Base-by-base conservation (phyloP, 2,329 filamentous ascomycete genomes). In the Botrytis hyacinthi region DNA sequence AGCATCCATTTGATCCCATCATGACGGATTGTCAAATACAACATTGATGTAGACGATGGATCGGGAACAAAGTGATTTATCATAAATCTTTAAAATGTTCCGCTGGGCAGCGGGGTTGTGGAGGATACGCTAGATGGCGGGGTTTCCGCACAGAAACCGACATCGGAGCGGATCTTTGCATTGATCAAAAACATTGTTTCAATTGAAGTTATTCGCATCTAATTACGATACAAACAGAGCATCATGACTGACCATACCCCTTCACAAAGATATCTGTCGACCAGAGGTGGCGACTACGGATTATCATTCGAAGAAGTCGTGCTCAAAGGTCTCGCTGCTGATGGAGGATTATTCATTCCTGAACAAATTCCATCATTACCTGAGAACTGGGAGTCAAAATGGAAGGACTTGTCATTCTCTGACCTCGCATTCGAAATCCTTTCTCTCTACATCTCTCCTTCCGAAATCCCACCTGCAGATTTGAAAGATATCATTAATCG, bases 301-400 rank as follows among this genome's bases (percentile, higher is more conserved):
- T 87, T 97, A 78, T 95, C 93, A 70, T 97, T 98, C 82, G 95
- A 98, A 83, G 91, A 94, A 71, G 94, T 94, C 65, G 94, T 97
- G 59, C 87, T 97, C 77, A 97, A 97, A 83, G 94, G 94, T 62
- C 90, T 97, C 73, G 94, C 94, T 74, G 86, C 89, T 63, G 95
- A 98, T 80, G 93, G 94, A 74, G 95, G 95, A 71, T 90, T 97
- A 42, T 97, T 95, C 85, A 92, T 97, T 76, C 95, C 95, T 60
- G 91, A 97, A 81, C 87, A 92, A 76, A 92, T 97, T 75, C 94
- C 94, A 68, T 82, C 85, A 7, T 82, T 91, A 72, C 89, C 88
- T 73, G 80, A 80, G 73, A 85, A 90, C 81, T 93, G 91, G 90
- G 84, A 91, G 79, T 87, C 86, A 51, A 83, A 84, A 80, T 97